phyloP scores from a whole-genome alignment of 2,329 filamentous ascomycete species.

The Aspergillus ruber region DNA sequence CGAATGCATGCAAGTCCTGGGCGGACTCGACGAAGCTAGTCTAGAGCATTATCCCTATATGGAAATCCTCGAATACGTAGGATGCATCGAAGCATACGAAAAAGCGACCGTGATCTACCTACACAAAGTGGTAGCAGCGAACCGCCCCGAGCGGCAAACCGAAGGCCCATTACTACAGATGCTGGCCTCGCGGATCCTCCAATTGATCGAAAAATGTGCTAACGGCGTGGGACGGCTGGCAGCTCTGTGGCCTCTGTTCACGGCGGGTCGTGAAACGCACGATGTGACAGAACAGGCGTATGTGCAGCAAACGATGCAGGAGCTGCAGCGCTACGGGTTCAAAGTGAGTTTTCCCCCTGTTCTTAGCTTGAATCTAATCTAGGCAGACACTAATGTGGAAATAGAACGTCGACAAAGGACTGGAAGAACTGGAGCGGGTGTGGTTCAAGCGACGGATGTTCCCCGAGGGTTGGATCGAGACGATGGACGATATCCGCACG shows the following conservation, averaged over 20 bases:
- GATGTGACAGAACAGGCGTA: slow-evolving; percentile 22
- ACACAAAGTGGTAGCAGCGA: slow-evolving; percentile 26
- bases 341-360: slow-evolving; percentile 19
- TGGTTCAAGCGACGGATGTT: slow-evolving; percentile 30
- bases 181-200: slow-evolving; percentile 24
- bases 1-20: slow-evolving; percentile 19
- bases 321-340: slow-evolving; percentile 22
- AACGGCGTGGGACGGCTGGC: slow-evolving; percentile 30
- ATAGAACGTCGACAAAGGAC: slow-evolving; percentile 25
- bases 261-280: slow-evolving; percentile 27
- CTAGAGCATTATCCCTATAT: slow-evolving; percentile 21
- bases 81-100: slow-evolving; percentile 32
- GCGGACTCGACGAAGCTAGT: slow-evolving; percentile 22
- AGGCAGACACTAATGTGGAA: too few relatives aligned
- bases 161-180: slow-evolving; percentile 21
- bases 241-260: slow-evolving; percentile 28
- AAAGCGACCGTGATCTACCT: slow-evolving; percentile 31
- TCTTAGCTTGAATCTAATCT: not conserved
- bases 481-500: slow-evolving; percentile 26
- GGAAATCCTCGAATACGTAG: slow-evolving; percentile 28
- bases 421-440: slow-evolving; percentile 22
- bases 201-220: slow-evolving; percentile 22
- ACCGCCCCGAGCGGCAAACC: slow-evolving; percentile 20
- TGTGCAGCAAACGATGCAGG: slow-evolving; percentile 25
- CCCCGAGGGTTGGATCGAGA: slow-evolving; percentile 26